Percentiles rank a stretch among this genome's conserved stretches.
Evolutionary conservation across 2,329 filamentous ascomycete species (phyloP).

Genomic region (Alternaria dauci): DNA sequence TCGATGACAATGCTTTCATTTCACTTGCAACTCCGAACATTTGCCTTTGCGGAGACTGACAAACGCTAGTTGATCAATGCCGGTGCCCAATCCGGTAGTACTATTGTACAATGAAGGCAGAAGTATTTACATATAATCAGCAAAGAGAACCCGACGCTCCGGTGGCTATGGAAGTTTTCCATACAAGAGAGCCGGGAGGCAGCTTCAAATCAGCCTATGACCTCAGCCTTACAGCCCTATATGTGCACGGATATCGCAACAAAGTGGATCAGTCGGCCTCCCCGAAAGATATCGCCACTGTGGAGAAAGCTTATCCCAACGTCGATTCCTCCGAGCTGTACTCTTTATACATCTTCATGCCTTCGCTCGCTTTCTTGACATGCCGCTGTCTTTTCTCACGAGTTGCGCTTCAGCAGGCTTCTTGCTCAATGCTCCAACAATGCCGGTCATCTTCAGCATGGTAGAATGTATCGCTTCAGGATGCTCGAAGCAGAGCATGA

Average conservation of each 20-base stretch:
- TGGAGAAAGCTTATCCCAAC: slow-evolving; percentile 25
- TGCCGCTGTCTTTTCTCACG: not conserved
- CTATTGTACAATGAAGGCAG: slow-evolving; percentile 2
- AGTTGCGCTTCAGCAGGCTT: slow-evolving; percentile 4
- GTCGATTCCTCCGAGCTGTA: not conserved
- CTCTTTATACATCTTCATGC: not conserved
- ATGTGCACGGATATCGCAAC: slow-evolving; percentile 13
- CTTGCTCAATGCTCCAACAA: slow-evolving; percentile 28
- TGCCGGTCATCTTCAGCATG: slow-evolving; percentile 37
- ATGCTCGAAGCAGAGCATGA: slow-evolving; percentile 50
- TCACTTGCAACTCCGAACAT: not conserved
- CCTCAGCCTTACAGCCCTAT: slow-evolving; percentile 6
- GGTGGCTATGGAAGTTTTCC: not conserved
- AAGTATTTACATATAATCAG: not conserved
- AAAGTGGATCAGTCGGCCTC: slow-evolving; percentile 6
- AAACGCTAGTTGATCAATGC: not conserved
- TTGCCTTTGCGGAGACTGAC: not conserved
- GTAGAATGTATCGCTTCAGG: slow-evolving; percentile 41
- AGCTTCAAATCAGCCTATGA: not conserved
- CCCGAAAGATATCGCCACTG: slow-evolving; percentile 26
- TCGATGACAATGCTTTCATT: not conserved
- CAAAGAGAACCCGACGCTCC: not conserved
- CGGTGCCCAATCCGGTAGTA: not conserved
- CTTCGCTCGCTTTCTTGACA: slow-evolving; percentile 26
- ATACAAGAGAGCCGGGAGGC: not conserved